Conservation (phyloP, 352 stramenopile species). For the Pythium diclinum region DNA sequence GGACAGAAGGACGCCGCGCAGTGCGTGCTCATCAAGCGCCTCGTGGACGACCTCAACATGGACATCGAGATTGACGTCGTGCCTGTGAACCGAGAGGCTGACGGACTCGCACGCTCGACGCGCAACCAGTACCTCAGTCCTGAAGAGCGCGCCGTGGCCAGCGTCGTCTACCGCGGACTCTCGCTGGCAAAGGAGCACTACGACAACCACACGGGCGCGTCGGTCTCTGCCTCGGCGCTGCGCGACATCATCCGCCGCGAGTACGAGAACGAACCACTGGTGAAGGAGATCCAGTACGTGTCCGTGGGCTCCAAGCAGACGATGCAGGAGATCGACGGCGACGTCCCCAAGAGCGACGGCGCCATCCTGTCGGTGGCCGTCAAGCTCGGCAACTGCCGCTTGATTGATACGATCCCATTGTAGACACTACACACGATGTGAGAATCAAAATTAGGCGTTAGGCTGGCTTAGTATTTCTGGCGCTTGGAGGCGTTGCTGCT, state of each 20-base stretch:
- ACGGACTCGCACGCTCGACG: slow-evolving; percentile 97
- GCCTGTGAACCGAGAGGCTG: slow-evolving; percentile 90
- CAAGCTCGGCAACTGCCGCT: slow-evolving; percentile 92
- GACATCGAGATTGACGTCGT: slow-evolving; percentile 90
- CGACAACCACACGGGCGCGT: slow-evolving; percentile 21
- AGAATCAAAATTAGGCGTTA: not conserved
- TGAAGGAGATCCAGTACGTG: slow-evolving; percentile 95
- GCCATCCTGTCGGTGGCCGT: slow-evolving; percentile 95
- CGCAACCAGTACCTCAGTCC: slow-evolving; percentile 97
- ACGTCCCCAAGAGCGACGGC: slow-evolving; percentile 57
- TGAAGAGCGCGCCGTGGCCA: slow-evolving; percentile 85
- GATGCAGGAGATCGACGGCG: slow-evolving; percentile 89
- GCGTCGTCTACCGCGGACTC: slow-evolving; percentile 87
- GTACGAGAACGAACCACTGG: slow-evolving; percentile 85
- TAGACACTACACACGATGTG: slow-evolving; percentile 23
- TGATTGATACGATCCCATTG: slow-evolving; percentile 97
- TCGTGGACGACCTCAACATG: slow-evolving; percentile 97
- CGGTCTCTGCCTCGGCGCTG: slow-evolving; percentile 38
- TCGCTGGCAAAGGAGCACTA: slow-evolving; percentile 48
- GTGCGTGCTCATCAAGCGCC: slow-evolving; percentile 93
- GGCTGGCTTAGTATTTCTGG: slow-evolving; percentile 17
- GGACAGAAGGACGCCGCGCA: slow-evolving; percentile 99
- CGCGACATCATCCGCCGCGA: slow-evolving; percentile 42
- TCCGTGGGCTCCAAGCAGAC: slow-evolving; percentile 92
- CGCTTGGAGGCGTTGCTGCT: slow-evolving; percentile 6